These are phyloP conservation scores for Cystobasidium tubakii DNA, from an alignment of 768 basidiomycete species.

Conservation along the genomic window DNA sequence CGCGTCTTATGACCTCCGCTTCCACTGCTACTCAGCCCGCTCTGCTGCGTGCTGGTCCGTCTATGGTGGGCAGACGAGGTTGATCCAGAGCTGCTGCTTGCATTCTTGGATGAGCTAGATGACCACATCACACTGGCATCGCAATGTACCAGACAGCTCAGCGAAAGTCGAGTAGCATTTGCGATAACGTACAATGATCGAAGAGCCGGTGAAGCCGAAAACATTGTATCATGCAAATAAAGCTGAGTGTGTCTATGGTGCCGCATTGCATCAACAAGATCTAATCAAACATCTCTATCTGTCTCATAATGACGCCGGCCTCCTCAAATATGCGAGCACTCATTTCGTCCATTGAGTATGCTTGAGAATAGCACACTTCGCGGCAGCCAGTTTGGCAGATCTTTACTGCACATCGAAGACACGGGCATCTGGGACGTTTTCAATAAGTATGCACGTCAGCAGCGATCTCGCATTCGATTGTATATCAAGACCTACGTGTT, in stretches of 20 bases:
- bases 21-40: conserved; percentile 1
- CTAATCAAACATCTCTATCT: conserved; percentile 38
- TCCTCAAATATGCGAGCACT: conserved; percentile 46
- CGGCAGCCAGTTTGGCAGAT: conserved; percentile 91
- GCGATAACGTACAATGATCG: background rate
- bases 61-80: conserved; percentile 14
- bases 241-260: no score
- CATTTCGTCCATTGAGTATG: conserved; percentile 72
- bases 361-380: conserved; percentile 87
- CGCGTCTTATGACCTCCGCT: conserved; percentile 7
- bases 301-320: conserved; percentile 46
- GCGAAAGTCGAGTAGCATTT: background rate
- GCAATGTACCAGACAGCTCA: background rate
- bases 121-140: conserved; percentile 3
- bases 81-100: background rate
- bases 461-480: background rate
- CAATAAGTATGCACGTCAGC: no score
- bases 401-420: conserved; percentile 91
- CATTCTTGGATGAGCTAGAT: conserved; percentile 12
- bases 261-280: background rate
- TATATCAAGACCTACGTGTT: conserved; percentile 69
- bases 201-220: background rate
- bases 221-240: background rate
- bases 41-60: conserved; percentile 19
- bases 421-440: conserved; percentile 87